Evolutionary conservation across 352 stramenopile species (phyloP), one percentile per base, ranked within the genome.

Genomic region (Phytophthora hybrid): DNA sequence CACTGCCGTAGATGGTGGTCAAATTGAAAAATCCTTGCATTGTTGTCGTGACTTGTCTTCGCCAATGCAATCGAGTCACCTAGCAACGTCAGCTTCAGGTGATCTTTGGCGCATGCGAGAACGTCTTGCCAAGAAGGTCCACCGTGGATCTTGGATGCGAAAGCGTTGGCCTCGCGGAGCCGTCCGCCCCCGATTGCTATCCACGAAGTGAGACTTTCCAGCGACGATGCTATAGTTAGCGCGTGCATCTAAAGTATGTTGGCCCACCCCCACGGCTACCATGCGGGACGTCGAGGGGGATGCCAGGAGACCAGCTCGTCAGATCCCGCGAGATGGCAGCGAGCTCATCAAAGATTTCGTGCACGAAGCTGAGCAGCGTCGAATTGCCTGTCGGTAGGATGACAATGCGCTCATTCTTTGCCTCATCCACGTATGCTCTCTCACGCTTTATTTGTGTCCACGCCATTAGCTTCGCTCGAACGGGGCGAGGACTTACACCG

Each of bases 271-370:
- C n/a, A n/a, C 7, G 4, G 19, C 13, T 3, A 21, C 7, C 44
- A 74, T 67, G 59, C 64, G 49, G 29, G 58, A 37, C 18, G n/a
- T 18, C 21, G 59, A 8, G n/a, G 26, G 46, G 29, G 41, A 19
- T 13, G 14, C 26, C 29, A 60, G 9, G n/a, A 58, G 34, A 18
- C 29, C 46, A 39, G 10, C 60, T 21, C 66, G 62, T n/a, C 41
- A 63, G 8, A 52, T 19, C 54, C 21, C 46, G 18, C 64, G 69
- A 59, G 78, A 73, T 54, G 76, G 78, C 11, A 63, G 77, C 29
- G 52, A 73, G 6, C 63, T 86, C 63, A 86, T 87, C 78, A 89
- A 86, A 66, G 76, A 52, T 67, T 87, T 86, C 56, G 72, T 88
- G 49, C 82, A 83, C 51, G 78, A 85, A 32, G 69, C 80, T 0